Evolutionary conservation across 768 basidiomycete genomes (phyloP), one percentile per base, ranked within the genome.

Genomic region (Artomyces pyxidatus): DNA sequence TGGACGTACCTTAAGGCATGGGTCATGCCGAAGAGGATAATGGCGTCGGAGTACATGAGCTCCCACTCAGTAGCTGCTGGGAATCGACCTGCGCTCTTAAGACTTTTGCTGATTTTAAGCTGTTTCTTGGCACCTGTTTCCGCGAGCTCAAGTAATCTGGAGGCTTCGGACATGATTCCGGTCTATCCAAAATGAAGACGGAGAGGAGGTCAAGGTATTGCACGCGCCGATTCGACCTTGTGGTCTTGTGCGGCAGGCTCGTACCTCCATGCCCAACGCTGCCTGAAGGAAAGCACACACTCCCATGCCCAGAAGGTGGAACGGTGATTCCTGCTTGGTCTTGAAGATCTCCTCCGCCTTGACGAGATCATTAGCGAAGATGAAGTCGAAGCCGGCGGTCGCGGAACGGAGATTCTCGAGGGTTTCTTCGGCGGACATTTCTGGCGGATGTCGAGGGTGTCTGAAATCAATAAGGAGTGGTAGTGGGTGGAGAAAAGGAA

Each of bases 211-310:
- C 6, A 28, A 17, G 3, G 30, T 26, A n/a, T 9, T 16, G 16
- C 21, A 19, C 5, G 21, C 42, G 42, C 42, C 10, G n/a, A n/a
- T 32, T 3, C 14, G 32, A 35, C 32, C 2, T 35, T 35, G 12
- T 1, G n/a, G n/a, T n/a, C n/a, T 37, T 9, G 9, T 42, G 8
- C 6, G n/a, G 42, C 32, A 37, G 38, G 16, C 6, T 30, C 50
- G 23, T 25, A 82, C 83, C 75, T 90, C 88, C 80, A 88, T 79
- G n/a, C 85, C 84, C 12, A 89, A 66, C 1, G 83, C 85, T 0
- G 86, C 88, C 62, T 88, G 81, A 38, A 89, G 67, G 56, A 89
- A 89, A 0, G 78, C 76, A 50, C 81, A 82, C 0, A 83, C 79
- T 14, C 86, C 88, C 0, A 78, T 67, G 1, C 88, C 88, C 50